phyloP scores from a whole-genome alignment of 345 rosid genomes.

The Triadica sebifera region DNA sequence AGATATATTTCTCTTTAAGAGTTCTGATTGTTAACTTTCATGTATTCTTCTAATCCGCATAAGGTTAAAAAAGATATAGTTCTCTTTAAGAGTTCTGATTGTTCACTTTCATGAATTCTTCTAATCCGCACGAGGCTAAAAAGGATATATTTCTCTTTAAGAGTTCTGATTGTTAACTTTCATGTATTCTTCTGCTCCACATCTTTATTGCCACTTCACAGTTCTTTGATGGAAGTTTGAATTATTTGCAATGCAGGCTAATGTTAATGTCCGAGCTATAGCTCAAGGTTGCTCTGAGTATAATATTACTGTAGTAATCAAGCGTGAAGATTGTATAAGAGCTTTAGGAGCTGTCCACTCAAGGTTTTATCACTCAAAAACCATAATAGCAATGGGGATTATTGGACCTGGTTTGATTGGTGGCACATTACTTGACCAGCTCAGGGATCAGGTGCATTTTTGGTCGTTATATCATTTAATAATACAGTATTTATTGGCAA shows the following conservation, averaged over 20 bases:
- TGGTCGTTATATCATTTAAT: not conserved
- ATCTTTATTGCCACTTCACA: not conserved
- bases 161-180: not conserved
- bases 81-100: not conserved
- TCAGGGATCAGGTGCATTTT: constrained; percentile 76
- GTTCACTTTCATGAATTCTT: not conserved
- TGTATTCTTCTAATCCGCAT: not conserved
- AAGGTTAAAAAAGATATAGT: not conserved
- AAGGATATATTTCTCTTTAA: not conserved
- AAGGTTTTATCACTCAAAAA: constrained; percentile 88
- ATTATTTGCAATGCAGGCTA: constrained; percentile 60
- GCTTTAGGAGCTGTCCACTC: constrained; percentile 97
- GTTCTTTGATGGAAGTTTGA: not conserved
- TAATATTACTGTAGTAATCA: constrained; percentile 82
- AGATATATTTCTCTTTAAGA: not conserved
- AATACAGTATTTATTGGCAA: not conserved
- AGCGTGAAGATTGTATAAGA: constrained; percentile 88
- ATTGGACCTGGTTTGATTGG: constrained; percentile 97
- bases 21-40: not conserved
- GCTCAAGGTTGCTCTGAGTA: constrained; percentile 99
- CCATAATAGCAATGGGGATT: constrained; percentile 91
- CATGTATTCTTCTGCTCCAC: not conserved
- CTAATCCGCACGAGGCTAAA: constrained; percentile 43
- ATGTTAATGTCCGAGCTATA: constrained; percentile 89
- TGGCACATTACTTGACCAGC: constrained; percentile 88